Percentiles rank a stretch among this genome's conserved stretches.
phyloP scores from a whole-genome alignment of 1,139 yeast genomes.

The Yamadazyma sp. region DNA sequence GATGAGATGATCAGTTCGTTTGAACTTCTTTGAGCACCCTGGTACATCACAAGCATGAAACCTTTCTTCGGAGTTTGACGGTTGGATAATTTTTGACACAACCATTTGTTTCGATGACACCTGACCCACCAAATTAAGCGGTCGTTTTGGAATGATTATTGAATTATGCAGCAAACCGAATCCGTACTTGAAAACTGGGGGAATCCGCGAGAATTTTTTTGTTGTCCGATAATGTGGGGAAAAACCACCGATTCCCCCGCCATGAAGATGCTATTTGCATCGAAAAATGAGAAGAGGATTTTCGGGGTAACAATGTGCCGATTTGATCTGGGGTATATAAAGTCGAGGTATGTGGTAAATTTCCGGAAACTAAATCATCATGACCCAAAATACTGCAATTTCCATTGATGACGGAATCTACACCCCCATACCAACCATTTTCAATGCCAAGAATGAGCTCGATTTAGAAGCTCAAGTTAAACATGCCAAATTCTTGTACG shows the following conservation, averaged over 20 bases:
- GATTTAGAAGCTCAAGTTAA: constrained; percentile 44
- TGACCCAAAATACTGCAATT: background rate
- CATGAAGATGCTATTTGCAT: background rate
- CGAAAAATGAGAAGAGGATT: background rate
- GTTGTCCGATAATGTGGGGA: background rate
- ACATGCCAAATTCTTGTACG: constrained; percentile 41
- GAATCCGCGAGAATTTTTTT: background rate
- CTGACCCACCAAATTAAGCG: background rate
- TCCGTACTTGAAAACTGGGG: background rate
- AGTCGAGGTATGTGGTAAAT: background rate
- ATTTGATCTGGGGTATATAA: constrained; percentile 1
- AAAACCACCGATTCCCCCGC: too few relatives aligned
- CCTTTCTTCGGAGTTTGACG: constrained; percentile 2
- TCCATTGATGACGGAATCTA: constrained; percentile 33
- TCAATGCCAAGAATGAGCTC: constrained; percentile 36
- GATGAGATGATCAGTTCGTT: constrained; percentile 37
- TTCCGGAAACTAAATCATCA: background rate
- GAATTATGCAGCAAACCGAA: background rate
- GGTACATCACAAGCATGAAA: constrained; percentile 16
- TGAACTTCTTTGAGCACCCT: constrained; percentile 33
- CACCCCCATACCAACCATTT: constrained; percentile 52
- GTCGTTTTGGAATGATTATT: background rate
- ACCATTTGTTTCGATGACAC: too few relatives aligned
- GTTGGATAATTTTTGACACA: background rate
- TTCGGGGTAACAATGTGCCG: background rate